These are phyloP conservation scores for Nyssa sinensis DNA, from an alignment of 148 eudicot genomes.

Conservation along the genomic window DNA sequence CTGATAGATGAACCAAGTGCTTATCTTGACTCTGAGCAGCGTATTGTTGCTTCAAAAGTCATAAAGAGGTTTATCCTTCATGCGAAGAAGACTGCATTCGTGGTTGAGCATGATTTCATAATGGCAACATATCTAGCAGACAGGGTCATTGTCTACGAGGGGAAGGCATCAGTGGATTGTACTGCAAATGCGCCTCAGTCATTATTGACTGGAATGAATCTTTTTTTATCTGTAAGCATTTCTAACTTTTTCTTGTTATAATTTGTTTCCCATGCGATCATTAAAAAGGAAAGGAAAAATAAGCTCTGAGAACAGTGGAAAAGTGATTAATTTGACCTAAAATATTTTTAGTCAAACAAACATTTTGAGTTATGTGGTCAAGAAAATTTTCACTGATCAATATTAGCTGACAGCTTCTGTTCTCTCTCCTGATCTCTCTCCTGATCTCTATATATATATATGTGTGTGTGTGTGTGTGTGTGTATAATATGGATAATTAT, in stretches of 20 bases:
- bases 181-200: slow-evolving; percentile 89
- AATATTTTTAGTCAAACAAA: no score
- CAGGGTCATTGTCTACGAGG: slow-evolving; percentile 89
- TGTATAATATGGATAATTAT: no score
- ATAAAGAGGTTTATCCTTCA: slow-evolving; percentile 94
- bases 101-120: slow-evolving; percentile 95
- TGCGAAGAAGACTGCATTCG: slow-evolving; percentile 94
- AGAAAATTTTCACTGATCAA: no score
- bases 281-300: neutral
- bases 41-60: slow-evolving; percentile 95
- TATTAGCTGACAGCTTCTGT: no score
- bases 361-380: no score
- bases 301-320: no score
- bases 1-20: slow-evolving; percentile 98
- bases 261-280: neutral
- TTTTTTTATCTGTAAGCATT: slow-evolving; percentile 79
- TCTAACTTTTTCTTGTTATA: neutral
- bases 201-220: slow-evolving; percentile 85
- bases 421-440: no score
- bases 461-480: no score
- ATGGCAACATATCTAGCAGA: slow-evolving; percentile 98
- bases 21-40: slow-evolving; percentile 96
- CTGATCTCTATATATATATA: no score
- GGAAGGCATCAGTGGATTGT: slow-evolving; percentile 81
- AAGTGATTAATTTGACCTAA: neutral